Evolutionary conservation across 2,329 filamentous ascomycete species (phyloP).

Genomic region (Talaromyces sp.): DNA sequence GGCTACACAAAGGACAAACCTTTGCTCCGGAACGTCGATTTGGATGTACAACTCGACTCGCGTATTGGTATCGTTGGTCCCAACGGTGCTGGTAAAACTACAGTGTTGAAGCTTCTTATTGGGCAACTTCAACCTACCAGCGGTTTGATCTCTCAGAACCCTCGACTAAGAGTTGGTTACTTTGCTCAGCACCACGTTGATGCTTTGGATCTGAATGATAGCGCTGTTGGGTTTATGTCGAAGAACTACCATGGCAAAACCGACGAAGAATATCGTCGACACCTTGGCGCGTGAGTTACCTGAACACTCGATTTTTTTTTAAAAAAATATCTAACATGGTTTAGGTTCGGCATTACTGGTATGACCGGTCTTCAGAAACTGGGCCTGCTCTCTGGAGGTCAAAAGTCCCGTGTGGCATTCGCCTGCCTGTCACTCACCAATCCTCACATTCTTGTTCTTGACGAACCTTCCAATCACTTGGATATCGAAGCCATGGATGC

Average conservation of each 20-base stretch:
- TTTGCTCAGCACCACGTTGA: constrained; percentile 99
- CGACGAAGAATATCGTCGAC: constrained; percentile 94
- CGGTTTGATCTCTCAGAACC: constrained; percentile 82
- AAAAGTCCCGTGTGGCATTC: constrained; percentile 97
- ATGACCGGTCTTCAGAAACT: constrained; percentile 97
- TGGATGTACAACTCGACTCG: constrained; percentile 96
- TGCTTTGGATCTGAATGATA: constrained; percentile 81
- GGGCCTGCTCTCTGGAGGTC: constrained; percentile 87
- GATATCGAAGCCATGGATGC: constrained; percentile 99
- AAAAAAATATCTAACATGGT: not conserved
- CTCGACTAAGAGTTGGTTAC: constrained; percentile 86
- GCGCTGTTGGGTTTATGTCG: constrained; percentile 93
- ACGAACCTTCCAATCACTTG: constrained; percentile 97
- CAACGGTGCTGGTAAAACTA: constrained; percentile 98
- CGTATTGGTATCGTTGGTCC: constrained; percentile 98
- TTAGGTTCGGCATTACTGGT: constrained; percentile 68
- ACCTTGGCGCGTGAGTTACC: constrained; percentile 73
- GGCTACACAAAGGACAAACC: constrained; percentile 77
- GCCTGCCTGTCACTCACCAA: constrained; percentile 91
- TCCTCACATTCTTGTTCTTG: constrained; percentile 93
- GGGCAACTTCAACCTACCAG: constrained; percentile 71
- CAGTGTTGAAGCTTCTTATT: constrained; percentile 94
- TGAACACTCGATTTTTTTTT: constrained; percentile 5
- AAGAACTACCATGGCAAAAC: constrained; percentile 83
- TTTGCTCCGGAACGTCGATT: constrained; percentile 78